phyloP scores from a whole-genome alignment of 78 protist species.

The Polysphondylium violaceum region DNA sequence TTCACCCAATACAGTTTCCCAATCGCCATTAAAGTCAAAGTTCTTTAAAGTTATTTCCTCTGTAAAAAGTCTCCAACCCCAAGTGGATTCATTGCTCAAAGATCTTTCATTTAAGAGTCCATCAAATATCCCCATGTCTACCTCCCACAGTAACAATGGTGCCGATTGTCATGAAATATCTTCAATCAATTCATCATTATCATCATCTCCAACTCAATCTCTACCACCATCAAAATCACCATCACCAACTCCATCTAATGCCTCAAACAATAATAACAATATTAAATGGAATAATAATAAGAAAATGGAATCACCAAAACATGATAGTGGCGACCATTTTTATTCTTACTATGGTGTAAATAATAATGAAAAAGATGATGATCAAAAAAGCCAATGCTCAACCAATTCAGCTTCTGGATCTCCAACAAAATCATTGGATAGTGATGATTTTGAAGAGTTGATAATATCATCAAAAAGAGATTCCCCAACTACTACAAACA shows the following conservation, averaged over 20 bases:
- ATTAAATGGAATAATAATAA: not conserved
- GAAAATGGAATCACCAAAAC: not conserved
- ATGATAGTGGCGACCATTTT: not conserved
- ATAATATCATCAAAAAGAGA: not conserved
- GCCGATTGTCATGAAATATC: not conserved
- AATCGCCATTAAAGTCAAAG: constrained; percentile 49
- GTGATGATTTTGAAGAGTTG: not conserved
- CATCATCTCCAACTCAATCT: not conserved
- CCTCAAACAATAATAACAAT: not conserved
- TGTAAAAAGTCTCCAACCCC: constrained; percentile 38
- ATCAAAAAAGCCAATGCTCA: not conserved
- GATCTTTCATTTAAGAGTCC: not conserved
- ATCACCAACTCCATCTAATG: not conserved
- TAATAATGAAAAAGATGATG: not conserved
- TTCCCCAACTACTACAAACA: not conserved
- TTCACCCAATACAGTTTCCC: not conserved
- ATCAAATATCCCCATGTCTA: too few species aligned
- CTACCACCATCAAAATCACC: not conserved
- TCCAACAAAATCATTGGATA: not conserved
- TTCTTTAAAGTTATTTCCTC: constrained; percentile 34
- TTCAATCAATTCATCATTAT: not conserved
- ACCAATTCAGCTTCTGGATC: not conserved
- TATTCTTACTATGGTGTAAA: not conserved
- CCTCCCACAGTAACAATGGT: not conserved
- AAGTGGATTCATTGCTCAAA: constrained; percentile 11